Evolutionary conservation across 2,329 filamentous ascomycete genomes (phyloP), one percentile per base, ranked within the genome.

Genomic region (Talaromyces sp.): DNA sequence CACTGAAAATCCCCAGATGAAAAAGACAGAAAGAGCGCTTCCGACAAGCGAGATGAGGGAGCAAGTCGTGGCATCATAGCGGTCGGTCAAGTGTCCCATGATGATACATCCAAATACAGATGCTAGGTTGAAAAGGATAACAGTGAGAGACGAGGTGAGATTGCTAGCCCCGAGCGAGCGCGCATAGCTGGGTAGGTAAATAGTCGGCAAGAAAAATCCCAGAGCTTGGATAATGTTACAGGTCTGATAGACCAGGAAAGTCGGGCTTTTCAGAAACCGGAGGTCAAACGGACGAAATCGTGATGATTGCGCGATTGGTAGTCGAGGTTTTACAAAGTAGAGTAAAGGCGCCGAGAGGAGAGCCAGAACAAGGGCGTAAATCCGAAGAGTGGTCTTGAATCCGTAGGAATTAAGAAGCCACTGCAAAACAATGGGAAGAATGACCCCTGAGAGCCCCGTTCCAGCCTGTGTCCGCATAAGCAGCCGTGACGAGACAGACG

Each of bases 1-100:
- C 2, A 71, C 69, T 0, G 79, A 73, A 17, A 81, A 66, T 0
- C 80, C 81, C 80, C 81, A 83, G 29, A 78, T 60, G 0, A 79
- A 65, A 58, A 81, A 80, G 0, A 77, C 69, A 0, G 77, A 74
- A 1, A 77, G 9, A 0, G 70, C 72, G 26, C 60, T 77, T 58
- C 79, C 78, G 19, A 75, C 51, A 0, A 75, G 75, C 0, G 76
- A 78, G 38, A 80, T 67, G 1, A 77, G 63, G 27, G 77, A 75
- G 29, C 77, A 75, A 0, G 74, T 77, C 2, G 74, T 76, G 27
- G 74, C 69, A 50, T 75, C 69, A 19, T 75, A 72, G 3, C 72
- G 71, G 59, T 83, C 81, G 5, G 77, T 70, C 2, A 78, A 64
- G 19, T 68, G 66, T 1, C 71, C 76, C 66, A 73, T 66, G 77